Conservation (phyloP, 2,329 filamentous ascomycete genomes). For the Juglanconis sp. region DNA sequence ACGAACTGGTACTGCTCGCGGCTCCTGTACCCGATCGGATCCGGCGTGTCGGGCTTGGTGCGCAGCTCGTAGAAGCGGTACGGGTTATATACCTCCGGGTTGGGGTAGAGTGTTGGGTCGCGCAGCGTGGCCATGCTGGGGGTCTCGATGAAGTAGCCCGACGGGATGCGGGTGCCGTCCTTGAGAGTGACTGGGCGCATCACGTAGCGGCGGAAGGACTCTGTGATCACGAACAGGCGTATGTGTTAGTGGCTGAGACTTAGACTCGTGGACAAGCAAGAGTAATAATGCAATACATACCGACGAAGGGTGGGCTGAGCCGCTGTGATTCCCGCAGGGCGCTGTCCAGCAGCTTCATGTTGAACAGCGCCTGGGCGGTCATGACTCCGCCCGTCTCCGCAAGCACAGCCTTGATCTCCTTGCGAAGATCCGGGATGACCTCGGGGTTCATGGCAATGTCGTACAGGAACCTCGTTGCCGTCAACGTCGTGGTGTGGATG, state of each 20-base stretch:
- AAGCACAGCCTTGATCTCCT: slow-evolving; percentile 40
- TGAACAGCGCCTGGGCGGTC: slow-evolving; percentile 17
- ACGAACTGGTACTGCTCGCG: slow-evolving; percentile 34
- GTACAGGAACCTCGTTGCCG: slow-evolving; percentile 43
- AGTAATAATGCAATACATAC: slow-evolving; percentile 25
- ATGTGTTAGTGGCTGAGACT: background rate
- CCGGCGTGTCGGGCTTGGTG: slow-evolving; percentile 18
- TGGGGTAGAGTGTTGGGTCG: slow-evolving; percentile 32
- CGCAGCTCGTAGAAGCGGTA: slow-evolving; percentile 32
- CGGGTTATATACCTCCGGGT: slow-evolving; percentile 31
- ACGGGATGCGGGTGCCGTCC: slow-evolving; percentile 44
- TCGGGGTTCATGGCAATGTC: slow-evolving; percentile 47
- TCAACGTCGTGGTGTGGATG: slow-evolving; percentile 43
- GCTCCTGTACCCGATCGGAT: slow-evolving; percentile 26
- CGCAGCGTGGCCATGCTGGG: slow-evolving; percentile 31
- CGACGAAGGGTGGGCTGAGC: slow-evolving; percentile 20
- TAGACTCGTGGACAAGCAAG: fast-evolving
- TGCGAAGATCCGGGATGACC: slow-evolving; percentile 43
- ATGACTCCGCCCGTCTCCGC: slow-evolving; percentile 23
- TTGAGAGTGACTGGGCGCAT: slow-evolving; percentile 45
- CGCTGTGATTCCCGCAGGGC: slow-evolving; percentile 18
- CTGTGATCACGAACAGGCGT: background rate
- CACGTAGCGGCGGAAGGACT: slow-evolving; percentile 44
- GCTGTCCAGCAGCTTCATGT: slow-evolving; percentile 19
- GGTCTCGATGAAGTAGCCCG: slow-evolving; percentile 35